Conservation (phyloP, 192 early-diverging fungal genomes). For the Funneliformis geosporum region DNA sequence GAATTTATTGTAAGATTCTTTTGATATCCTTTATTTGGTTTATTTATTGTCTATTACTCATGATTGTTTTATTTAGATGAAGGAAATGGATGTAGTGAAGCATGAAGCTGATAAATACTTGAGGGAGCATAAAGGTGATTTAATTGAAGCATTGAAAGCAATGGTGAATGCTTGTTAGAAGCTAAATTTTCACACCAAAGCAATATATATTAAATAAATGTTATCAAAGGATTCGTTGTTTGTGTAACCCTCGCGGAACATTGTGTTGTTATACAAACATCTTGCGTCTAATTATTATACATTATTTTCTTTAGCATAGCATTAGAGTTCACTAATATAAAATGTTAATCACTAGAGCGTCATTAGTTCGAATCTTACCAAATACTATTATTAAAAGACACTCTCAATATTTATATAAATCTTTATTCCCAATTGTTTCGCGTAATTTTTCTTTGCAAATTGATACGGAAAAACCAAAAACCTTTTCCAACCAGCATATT, state of each 20-base stretch:
- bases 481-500: conserved; percentile 67
- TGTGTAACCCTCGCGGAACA: background rate
- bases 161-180: conserved; percentile 28
- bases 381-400: background rate
- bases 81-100: conserved; percentile 52
- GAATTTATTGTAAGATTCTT: conserved; percentile 48
- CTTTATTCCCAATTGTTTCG: background rate
- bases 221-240: background rate
- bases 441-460: background rate
- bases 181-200: too few relatives aligned
- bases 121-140: conserved; percentile 51
- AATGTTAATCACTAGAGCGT: background rate
- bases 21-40: background rate
- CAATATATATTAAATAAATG: too few relatives aligned
- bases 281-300: background rate
- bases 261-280: background rate
- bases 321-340: too few relatives aligned
- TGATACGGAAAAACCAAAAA: conserved; percentile 30
- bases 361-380: background rate
- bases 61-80: conserved; percentile 33
- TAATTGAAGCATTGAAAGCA: conserved; percentile 45
- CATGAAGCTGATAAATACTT: conserved; percentile 49
- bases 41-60: background rate
- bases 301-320: background rate
- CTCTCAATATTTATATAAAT: background rate